These are phyloP conservation scores for Polysphondylium violaceum DNA, from an alignment of 78 protist species.

Conservation along the genomic window DNA sequence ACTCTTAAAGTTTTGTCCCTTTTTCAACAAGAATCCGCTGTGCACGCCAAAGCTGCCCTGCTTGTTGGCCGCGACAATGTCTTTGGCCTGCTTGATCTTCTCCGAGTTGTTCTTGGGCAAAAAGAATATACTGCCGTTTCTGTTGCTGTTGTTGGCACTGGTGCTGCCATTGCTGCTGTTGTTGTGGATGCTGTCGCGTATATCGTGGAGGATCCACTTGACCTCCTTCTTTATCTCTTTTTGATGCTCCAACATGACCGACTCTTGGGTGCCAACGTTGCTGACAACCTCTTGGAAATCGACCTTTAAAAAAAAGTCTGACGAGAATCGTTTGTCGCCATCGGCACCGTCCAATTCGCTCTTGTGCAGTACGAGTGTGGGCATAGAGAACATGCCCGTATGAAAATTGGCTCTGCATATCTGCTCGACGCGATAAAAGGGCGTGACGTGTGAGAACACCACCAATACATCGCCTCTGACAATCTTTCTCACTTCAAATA, in stretches of 20 bases:
- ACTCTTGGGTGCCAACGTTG: not conserved
- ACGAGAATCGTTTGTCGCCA: conserved; percentile 62
- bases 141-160: not conserved
- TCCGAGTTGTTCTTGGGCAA: conserved; percentile 65
- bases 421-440: conserved; percentile 71
- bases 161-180: conserved; percentile 16
- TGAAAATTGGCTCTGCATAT: conserved; percentile 68
- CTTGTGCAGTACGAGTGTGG: conserved; percentile 24
- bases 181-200: not conserved
- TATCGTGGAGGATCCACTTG: conserved; percentile 64
- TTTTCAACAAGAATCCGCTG: conserved; percentile 74
- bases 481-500: conserved; percentile 63
- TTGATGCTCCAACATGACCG: conserved; percentile 4
- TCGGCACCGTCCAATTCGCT: conserved; percentile 69
- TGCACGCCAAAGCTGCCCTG: conserved; percentile 61
- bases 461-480: conserved; percentile 70
- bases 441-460: conserved; percentile 67
- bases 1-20: conserved; percentile 82
- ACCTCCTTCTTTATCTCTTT: conserved; percentile 71
- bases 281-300: conserved; percentile 51
- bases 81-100: conserved; percentile 67
- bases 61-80: conserved; percentile 36
- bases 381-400: conserved; percentile 69
- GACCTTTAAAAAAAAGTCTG: conserved; percentile 48
- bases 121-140: conserved; percentile 43